These are phyloP conservation scores for Berberis thunbergii DNA, from an alignment of 164 flowering plant species.

Conservation along the genomic window DNA sequence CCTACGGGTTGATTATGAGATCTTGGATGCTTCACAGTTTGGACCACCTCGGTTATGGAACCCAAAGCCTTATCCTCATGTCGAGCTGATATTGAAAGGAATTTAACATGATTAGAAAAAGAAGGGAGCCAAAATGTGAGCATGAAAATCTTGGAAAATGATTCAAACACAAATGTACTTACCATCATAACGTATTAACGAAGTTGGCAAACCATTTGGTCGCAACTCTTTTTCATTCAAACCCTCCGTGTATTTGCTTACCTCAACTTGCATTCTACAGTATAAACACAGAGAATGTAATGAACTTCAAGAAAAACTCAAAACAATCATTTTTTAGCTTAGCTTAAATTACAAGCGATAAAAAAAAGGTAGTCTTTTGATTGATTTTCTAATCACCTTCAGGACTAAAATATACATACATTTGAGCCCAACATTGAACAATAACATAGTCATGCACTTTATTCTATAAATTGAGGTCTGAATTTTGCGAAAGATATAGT, in stretches of 20 bases:
- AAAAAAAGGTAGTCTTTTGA: no score
- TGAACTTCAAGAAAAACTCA: no score
- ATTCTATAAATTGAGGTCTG: no score
- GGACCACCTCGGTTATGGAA: slow-evolving; percentile 85
- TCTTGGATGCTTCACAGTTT: slow-evolving; percentile 65
- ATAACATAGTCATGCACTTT: no score
- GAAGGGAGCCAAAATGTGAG: not conserved
- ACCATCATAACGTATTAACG: slow-evolving; percentile 95
- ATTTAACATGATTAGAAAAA: not conserved
- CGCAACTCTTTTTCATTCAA: slow-evolving; percentile 60
- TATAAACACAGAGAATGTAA: not conserved
- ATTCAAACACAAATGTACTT: slow-evolving; percentile 2
- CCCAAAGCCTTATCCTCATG: slow-evolving; percentile 79
- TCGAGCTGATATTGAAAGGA: slow-evolving; percentile 48
- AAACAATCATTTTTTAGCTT: no score
- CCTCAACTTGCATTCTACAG: slow-evolving; percentile 98
- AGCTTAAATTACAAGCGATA: no score
- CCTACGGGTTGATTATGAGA: slow-evolving; percentile 26
- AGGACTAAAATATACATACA: no score
- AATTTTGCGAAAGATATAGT: no score
- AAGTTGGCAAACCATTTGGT: slow-evolving; percentile 89
- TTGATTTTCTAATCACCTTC: no score
- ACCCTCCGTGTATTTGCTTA: slow-evolving; percentile 96
- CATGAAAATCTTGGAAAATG: not conserved
- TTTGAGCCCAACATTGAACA: no score